Conservation (phyloP, 163 green algal species). For the Chlorella variabilis region DNA sequence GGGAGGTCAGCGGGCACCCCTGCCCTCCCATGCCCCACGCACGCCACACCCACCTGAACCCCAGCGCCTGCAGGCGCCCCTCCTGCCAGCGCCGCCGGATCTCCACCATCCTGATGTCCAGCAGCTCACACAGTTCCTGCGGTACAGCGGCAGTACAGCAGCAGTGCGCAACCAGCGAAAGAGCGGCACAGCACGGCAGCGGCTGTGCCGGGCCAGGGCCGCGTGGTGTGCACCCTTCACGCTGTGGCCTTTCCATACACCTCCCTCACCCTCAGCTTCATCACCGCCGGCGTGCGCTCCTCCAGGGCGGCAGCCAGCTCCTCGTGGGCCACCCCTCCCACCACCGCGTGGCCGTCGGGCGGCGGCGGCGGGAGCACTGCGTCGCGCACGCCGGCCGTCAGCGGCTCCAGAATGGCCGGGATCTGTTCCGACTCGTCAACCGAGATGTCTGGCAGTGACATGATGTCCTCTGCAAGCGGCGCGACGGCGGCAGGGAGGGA, state of each 20-base stretch:
- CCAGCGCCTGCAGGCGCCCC: slow-evolving; percentile 13
- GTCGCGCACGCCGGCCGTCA: slow-evolving; percentile 31
- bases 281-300: slow-evolving; percentile 29
- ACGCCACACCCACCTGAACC: slow-evolving; percentile 44
- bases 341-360: background rate
- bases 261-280: slow-evolving; percentile 37
- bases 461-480: slow-evolving; percentile 31
- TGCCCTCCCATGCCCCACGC: too few species aligned
- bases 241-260: too few species aligned
- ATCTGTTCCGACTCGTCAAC: slow-evolving; percentile 67
- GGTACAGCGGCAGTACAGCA: background rate
- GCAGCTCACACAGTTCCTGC: slow-evolving; percentile 56
- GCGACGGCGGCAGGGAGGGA: too few species aligned
- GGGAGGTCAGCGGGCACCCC: too few species aligned
- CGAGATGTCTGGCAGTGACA: slow-evolving; percentile 64
- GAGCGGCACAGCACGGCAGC: too few species aligned
- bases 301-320: slow-evolving; percentile 22
- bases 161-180: too few species aligned
- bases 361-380: background rate
- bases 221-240: too few species aligned
- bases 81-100: slow-evolving; percentile 58
- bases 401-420: slow-evolving; percentile 53
- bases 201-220: too few species aligned
- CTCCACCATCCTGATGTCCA: slow-evolving; percentile 58
- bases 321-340: background rate